These are phyloP conservation scores for Claviceps monticola DNA, from an alignment of 2,329 filamentous ascomycete species.

Conservation along the genomic window DNA sequence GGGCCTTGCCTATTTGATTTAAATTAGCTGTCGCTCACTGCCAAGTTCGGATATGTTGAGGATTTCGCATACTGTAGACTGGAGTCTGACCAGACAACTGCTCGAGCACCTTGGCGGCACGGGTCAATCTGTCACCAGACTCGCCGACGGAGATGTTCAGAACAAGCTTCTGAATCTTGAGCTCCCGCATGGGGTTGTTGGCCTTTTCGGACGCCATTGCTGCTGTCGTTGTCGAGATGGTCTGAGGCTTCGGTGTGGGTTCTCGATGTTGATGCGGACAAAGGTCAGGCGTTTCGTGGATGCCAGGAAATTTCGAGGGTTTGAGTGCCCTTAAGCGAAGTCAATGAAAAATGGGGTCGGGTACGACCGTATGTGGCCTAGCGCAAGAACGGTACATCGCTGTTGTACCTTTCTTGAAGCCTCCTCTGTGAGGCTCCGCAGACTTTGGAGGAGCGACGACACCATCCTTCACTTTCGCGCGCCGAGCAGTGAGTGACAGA, in stretches of 20 bases:
- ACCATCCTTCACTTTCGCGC: constrained; percentile 23
- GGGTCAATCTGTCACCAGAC: constrained; percentile 99
- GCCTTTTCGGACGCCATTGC: constrained; percentile 60
- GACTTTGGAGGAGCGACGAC: constrained; percentile 22
- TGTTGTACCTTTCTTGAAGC: constrained; percentile 20
- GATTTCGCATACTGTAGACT: constrained; percentile 70
- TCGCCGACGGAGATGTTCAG: constrained; percentile 99
- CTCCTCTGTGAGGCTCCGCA: constrained; percentile 31
- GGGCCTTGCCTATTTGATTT: constrained; percentile 69
- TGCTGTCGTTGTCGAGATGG: constrained; percentile 23
- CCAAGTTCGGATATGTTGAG: background rate
- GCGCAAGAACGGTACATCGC: constrained; percentile 15
- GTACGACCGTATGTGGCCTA: constrained; percentile 11
- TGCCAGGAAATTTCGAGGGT: constrained; percentile 24
- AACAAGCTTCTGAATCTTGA: constrained; percentile 98
- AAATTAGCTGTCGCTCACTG: constrained; percentile 8
- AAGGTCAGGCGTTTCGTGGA: constrained; percentile 21
- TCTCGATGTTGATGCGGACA: no score
- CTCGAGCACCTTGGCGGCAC: constrained; percentile 99
- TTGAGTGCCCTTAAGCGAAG: constrained; percentile 25
- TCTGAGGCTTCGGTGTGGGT: constrained; percentile 19
- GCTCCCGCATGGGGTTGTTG: constrained; percentile 98
- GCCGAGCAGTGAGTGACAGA: constrained; percentile 26
- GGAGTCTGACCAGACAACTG: constrained; percentile 99
- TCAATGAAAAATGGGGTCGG: constrained; percentile 11